Base-by-base conservation (phyloP, 805 yeast species). In the Hanseniaspora singularis region DNA sequence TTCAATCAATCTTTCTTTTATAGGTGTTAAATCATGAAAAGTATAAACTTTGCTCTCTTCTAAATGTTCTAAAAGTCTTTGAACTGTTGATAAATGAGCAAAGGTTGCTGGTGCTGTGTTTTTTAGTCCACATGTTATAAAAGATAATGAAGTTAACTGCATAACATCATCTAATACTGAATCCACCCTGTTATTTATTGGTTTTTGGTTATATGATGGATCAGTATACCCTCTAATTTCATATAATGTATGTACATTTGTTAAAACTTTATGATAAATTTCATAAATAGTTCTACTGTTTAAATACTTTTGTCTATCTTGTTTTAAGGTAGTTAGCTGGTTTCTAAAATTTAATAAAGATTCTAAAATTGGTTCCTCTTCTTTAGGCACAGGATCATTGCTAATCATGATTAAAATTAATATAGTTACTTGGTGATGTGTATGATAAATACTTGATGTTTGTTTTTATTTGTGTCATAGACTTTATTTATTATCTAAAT, bases 21-120 rank as follows among this genome's bases (percentile, higher is more conserved):
- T 82, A 1, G 96, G 94, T 50, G 69, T 66, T 53, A 87, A 71
- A 61, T 92, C 98, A 54, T 81, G 83, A 48, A 75, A 76, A 1
- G 96, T 87, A 62, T 79, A 89, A 18, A 84, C 85, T 47, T 77
- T 78, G 41, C 84, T 75, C 59, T 84, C 95, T 53, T 76, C 74
- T 51, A 89, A 66, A 64, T 89, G 97, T 52, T 77, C 83, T 54
- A 92, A 69, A 49, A 92, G 66, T 54, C 92, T 77, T 63, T 80
- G 81, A 18, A 92, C 94, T 0, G 97, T 86, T 34, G 87, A 72
- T 34, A 89, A 66, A 3, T 94, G 83, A 5, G 95, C 89, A 64
- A 83, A 92, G 1, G 95, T 84, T 4, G 96, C 95, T 1, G 97
- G 95, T 1, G 96, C 95, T 30, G 86, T 74, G 54, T 86, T 80